These are phyloP conservation scores for Cryphonectria nitschkei DNA, from an alignment of 2,329 filamentous ascomycete species.

Conservation along the genomic window DNA sequence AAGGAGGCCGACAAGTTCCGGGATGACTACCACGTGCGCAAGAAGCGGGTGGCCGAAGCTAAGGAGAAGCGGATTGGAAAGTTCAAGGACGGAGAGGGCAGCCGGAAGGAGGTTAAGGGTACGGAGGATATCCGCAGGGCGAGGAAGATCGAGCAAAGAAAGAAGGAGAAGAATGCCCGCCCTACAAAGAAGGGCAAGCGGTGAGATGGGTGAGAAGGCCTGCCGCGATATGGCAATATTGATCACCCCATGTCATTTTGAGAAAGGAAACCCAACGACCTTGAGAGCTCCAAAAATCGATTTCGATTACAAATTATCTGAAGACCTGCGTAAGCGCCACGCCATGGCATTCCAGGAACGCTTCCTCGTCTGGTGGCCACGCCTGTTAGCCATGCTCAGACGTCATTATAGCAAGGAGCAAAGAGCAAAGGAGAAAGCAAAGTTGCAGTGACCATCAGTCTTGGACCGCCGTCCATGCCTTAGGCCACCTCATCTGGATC, in stretches of 20 bases:
- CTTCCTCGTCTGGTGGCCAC: not conserved
- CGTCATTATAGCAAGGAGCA: not conserved
- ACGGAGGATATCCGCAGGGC: slow-evolving; percentile 85
- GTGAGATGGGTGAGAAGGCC: not conserved
- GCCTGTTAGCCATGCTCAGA: not conserved
- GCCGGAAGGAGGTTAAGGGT: slow-evolving; percentile 77
- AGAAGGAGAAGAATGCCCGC: slow-evolving; percentile 85
- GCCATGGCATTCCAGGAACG: not conserved
- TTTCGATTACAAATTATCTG: not conserved
- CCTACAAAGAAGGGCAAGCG: slow-evolving; percentile 60
- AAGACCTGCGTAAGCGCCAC: not conserved
- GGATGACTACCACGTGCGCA: slow-evolving; percentile 87
- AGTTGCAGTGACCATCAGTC: not conserved
- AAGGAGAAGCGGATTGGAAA: slow-evolving; percentile 80
- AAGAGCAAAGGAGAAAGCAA: not conserved
- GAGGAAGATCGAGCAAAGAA: slow-evolving; percentile 75
- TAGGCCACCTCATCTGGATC: not conserved
- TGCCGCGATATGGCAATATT: not conserved
- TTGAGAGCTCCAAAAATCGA: not conserved
- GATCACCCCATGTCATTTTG: not conserved
- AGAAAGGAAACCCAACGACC: not conserved
- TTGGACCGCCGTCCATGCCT: not conserved
- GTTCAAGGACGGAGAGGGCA: slow-evolving; percentile 74
- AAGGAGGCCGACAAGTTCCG: slow-evolving; percentile 92
- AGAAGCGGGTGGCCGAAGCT: slow-evolving; percentile 86